phyloP scores from a whole-genome alignment of 352 stramenopile species.

The Phytophthora fragariaefolia region DNA sequence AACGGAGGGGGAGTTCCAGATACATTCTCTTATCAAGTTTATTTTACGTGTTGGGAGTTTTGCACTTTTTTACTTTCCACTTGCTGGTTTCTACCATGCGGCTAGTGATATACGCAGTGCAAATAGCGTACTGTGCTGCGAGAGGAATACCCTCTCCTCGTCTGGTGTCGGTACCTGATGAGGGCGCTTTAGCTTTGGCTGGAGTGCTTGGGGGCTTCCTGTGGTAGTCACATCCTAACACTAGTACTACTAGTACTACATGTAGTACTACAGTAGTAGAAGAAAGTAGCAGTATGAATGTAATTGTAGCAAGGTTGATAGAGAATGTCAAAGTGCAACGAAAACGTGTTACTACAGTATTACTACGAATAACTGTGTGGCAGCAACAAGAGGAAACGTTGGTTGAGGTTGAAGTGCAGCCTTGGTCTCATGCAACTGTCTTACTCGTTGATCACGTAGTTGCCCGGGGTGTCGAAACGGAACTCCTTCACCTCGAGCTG shows the following conservation, averaged over 20 bases:
- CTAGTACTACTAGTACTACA: background rate
- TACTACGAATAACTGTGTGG: too few species aligned
- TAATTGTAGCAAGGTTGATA: too few species aligned
- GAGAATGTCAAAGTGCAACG: too few species aligned
- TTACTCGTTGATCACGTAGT: constrained; percentile 58
- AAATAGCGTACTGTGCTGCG: constrained; percentile 58
- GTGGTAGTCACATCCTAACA: constrained; percentile 54
- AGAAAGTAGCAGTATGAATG: too few species aligned
- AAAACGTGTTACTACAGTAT: constrained; percentile 3
- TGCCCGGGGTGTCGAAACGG: constrained; percentile 48
- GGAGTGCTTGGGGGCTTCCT: constrained; percentile 21
- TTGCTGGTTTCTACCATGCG: constrained; percentile 47
- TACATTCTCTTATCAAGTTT: constrained; percentile 31
- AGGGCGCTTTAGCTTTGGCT: constrained; percentile 16
- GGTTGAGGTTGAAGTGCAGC: too few species aligned
- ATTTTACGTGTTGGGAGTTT: background rate
- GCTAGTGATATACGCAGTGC: constrained; percentile 87
- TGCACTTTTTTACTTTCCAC: constrained; percentile 84
- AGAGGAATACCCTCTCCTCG: constrained; percentile 36
- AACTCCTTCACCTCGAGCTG: constrained; percentile 49
- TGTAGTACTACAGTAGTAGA: background rate
- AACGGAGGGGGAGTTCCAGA: constrained; percentile 45
- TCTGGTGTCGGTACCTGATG: constrained; percentile 30
- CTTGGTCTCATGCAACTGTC: too few species aligned
- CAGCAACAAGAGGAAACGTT: too few species aligned